Base-by-base conservation (phyloP, 2,329 filamentous ascomycete species). In the Arthrobotrys musiformis region DNA sequence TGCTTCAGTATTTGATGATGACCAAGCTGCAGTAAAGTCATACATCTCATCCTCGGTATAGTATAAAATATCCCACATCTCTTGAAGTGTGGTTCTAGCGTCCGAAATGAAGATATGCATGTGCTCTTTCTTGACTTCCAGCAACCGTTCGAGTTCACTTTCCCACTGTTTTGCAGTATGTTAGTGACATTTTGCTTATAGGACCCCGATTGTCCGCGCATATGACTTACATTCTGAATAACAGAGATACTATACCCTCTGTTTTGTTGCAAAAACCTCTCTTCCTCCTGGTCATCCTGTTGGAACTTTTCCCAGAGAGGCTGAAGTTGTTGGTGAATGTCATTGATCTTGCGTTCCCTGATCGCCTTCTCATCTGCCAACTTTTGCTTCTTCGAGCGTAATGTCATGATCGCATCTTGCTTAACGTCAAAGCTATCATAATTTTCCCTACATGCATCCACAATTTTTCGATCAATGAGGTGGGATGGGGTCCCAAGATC, bases 1-100 rank as follows among this genome's bases (percentile, higher is more conserved):
- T 3, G 95, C 95, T 83, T 99, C 95, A 81, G 93, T 97, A 84
- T 96, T 97, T 19, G 97, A 94, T 82, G 98, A 95, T 9, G 93
- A 97, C 60, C 64, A 73, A 46, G 94, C 95, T 0, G 96, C 95
- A 0, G 94, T 95, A 81, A 99, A 99, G 80, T 97, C 94, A 70
- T 98, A 89, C 94, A 98, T 98, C 85, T 99, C 95, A 81, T 99
- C 95, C 82, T 99, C 95, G 0, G 93, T 97, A 82, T 96, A 94
- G 85, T 95, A 98, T 0, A 99, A 86, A 0, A 89, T 87, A 82
- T 99, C 95, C 95, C 96, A 99, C 0, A 99, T 89, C 82, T 96
- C 94, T 83, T 98, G 94, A 9, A 99, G 87, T 82, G 92, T 93
- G 84, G 90, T 92, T 44, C 96, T 89, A 19, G 94, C 91, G 85